These are phyloP conservation scores for Pythium scleroteichum DNA, from an alignment of 352 stramenopile genomes.

Conservation along the genomic window DNA sequence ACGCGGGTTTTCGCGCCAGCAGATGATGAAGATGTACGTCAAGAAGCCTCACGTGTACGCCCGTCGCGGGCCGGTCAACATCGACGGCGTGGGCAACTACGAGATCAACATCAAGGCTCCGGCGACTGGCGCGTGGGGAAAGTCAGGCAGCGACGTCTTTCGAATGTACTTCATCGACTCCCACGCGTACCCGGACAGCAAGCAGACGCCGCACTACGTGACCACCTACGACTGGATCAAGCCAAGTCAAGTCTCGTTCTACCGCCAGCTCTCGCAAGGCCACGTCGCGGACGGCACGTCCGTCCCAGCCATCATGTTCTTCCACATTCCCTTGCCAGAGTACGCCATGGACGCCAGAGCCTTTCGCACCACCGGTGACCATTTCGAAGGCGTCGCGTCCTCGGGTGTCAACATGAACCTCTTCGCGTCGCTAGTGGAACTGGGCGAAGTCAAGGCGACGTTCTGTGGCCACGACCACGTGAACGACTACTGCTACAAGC, in stretches of 20 bases:
- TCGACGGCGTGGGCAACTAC: slow-evolving; percentile 70
- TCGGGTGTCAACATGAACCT: slow-evolving; percentile 16
- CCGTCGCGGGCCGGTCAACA: slow-evolving; percentile 40
- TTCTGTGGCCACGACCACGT: slow-evolving; percentile 31
- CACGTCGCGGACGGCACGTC: slow-evolving; percentile 2
- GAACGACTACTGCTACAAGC: slow-evolving; percentile 36
- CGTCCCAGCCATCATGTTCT: slow-evolving; percentile 37
- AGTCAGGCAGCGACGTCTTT: slow-evolving; percentile 36
- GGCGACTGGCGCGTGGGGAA: slow-evolving; percentile 37
- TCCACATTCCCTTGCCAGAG: slow-evolving; percentile 32
- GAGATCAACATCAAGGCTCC: slow-evolving; percentile 50
- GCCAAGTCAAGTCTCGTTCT: slow-evolving; percentile 26
- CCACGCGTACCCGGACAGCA: slow-evolving; percentile 33
- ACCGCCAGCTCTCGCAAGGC: slow-evolving; percentile 14
- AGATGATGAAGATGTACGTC: slow-evolving; percentile 40
- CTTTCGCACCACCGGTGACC: neutral
- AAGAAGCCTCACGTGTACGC: slow-evolving; percentile 45
- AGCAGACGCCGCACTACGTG: slow-evolving; percentile 8
- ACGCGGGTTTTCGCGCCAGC: slow-evolving; percentile 36
- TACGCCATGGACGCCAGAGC: slow-evolving; percentile 12
- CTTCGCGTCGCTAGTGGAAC: slow-evolving; percentile 26
- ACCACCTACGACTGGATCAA: slow-evolving; percentile 31
- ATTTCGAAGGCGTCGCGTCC: slow-evolving; percentile 13
- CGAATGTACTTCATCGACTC: slow-evolving; percentile 82
- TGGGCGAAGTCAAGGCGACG: slow-evolving; percentile 35